Percentiles rank a stretch among this genome's conserved stretches.
These are phyloP conservation scores for Xylariaceae sp. DNA, from an alignment of 2,329 filamentous ascomycete genomes.

Conservation along the genomic window DNA sequence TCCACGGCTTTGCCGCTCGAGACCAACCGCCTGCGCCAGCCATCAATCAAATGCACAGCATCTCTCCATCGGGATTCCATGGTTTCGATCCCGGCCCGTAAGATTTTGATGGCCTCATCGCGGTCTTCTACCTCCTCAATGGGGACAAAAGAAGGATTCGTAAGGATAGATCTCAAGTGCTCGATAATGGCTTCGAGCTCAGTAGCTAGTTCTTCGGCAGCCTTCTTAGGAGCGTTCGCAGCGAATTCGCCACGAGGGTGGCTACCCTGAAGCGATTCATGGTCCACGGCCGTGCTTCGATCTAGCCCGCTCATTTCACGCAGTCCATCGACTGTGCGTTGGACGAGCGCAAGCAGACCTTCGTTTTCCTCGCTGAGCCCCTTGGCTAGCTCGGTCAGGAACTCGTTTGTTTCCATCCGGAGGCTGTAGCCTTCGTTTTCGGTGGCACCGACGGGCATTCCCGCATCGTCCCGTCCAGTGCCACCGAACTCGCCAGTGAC, in stretches of 20 bases:
- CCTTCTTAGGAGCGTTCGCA: slow-evolving; percentile 32
- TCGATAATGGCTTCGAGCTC: slow-evolving; percentile 76
- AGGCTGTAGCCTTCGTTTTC: slow-evolving; percentile 62
- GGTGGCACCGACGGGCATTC: slow-evolving; percentile 29
- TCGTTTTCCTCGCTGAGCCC: slow-evolving; percentile 91
- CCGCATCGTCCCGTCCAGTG: slow-evolving; percentile 41
- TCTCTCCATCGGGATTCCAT: slow-evolving; percentile 92
- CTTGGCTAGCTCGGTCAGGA: slow-evolving; percentile 78
- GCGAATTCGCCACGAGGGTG: slow-evolving; percentile 5
- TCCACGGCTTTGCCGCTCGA: slow-evolving; percentile 66
- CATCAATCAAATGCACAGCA: slow-evolving; percentile 83
- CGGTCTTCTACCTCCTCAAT: slow-evolving; percentile 91
- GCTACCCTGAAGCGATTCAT: slow-evolving; percentile 6
- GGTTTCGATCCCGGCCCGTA: slow-evolving; percentile 84
- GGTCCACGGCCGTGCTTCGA: slow-evolving; percentile 25
- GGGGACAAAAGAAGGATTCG: slow-evolving; percentile 93
- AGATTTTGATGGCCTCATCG: slow-evolving; percentile 80
- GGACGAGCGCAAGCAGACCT: slow-evolving; percentile 66
- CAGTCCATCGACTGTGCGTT: slow-evolving; percentile 66
- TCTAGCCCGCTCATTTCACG: slow-evolving; percentile 63
- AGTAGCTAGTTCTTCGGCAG: slow-evolving; percentile 61
- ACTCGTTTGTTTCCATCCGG: slow-evolving; percentile 83
- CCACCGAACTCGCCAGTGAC: slow-evolving; percentile 57
- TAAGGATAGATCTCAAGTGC: slow-evolving; percentile 78
- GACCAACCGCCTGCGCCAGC: slow-evolving; percentile 81